phyloP scores from a whole-genome alignment of 1,139 yeast genomes.

The Saccharomyces hybrid region DNA sequence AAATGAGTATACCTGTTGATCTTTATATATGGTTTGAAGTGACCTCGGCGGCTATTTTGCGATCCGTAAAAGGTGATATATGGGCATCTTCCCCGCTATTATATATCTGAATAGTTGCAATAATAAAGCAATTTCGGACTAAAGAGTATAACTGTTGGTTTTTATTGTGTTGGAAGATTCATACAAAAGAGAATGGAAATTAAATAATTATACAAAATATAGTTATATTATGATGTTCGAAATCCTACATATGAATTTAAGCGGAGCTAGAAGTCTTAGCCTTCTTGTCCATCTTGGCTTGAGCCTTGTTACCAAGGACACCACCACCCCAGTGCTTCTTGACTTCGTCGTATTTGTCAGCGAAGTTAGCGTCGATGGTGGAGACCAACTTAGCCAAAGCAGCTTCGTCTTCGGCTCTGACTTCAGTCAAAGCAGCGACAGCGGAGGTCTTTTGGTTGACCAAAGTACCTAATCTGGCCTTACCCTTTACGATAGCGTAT shows the following conservation, averaged over 20 bases:
- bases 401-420: conserved; percentile 86
- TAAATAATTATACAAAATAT: neutral
- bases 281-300: conserved; percentile 60
- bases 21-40: neutral
- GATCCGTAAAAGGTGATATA: neutral
- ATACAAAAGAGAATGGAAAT: neutral
- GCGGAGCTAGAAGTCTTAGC: conserved; percentile 40
- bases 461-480: conserved; percentile 96
- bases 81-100: neutral
- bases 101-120: neutral
- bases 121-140: neutral
- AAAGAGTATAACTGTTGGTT: neutral
- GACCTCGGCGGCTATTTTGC: neutral
- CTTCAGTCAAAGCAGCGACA: conserved; percentile 95
- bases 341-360: conserved; percentile 85
- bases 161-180: neutral
- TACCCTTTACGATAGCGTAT: conserved; percentile 96
- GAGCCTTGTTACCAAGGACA: conserved; percentile 89
- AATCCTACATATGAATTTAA: neutral
- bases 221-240: neutral
- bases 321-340: conserved; percentile 99
- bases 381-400: conserved; percentile 87
- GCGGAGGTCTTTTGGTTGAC: conserved; percentile 96
- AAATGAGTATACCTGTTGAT: neutral
- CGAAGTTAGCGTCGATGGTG: conserved; percentile 86